phyloP scores from a whole-genome alignment of 2,329 filamentous ascomycete genomes.

The Botryosphaeria dothidea region DNA sequence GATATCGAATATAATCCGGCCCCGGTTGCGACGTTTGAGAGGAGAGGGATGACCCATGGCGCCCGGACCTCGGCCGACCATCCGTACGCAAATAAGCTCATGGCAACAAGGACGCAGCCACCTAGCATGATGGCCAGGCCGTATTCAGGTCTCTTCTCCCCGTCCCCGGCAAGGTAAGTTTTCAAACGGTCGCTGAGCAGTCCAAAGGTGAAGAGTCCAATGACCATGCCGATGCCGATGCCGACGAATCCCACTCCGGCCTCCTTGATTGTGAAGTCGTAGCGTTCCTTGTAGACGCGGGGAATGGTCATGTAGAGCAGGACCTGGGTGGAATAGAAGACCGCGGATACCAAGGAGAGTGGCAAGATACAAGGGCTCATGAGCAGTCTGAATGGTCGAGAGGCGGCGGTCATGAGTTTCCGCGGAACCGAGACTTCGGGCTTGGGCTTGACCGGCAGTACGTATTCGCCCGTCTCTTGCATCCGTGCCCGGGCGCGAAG shows the following conservation, averaged over 20 bases:
- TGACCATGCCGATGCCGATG: conserved; percentile 9
- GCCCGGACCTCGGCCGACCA: neutral
- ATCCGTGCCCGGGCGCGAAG: conserved; percentile 46
- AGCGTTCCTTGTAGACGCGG: conserved; percentile 8
- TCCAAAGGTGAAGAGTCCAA: conserved; percentile 4
- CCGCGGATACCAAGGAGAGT: conserved; percentile 18
- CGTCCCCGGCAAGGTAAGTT: neutral
- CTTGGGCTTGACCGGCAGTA: conserved; percentile 45
- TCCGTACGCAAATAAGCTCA: neutral
- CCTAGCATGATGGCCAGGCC: neutral
- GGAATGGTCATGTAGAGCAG: conserved; percentile 25
- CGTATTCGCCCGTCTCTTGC: conserved; percentile 51
- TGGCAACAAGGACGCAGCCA: neutral
- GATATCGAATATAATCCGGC: neutral
- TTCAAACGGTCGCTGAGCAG: neutral
- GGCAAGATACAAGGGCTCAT: conserved; percentile 25
- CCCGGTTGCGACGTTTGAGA: neutral
- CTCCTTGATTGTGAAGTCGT: neutral
- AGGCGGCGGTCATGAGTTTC: conserved; percentile 23
- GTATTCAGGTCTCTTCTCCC: neutral
- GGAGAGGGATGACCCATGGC: neutral
- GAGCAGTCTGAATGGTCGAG: conserved; percentile 29
- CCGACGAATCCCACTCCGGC: conserved; percentile 15
- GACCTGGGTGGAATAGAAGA: conserved; percentile 24
- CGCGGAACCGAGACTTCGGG: neutral